Evolutionary conservation across 2,329 filamentous ascomycete genomes (phyloP).

Genomic region (Fusarium hostae): DNA sequence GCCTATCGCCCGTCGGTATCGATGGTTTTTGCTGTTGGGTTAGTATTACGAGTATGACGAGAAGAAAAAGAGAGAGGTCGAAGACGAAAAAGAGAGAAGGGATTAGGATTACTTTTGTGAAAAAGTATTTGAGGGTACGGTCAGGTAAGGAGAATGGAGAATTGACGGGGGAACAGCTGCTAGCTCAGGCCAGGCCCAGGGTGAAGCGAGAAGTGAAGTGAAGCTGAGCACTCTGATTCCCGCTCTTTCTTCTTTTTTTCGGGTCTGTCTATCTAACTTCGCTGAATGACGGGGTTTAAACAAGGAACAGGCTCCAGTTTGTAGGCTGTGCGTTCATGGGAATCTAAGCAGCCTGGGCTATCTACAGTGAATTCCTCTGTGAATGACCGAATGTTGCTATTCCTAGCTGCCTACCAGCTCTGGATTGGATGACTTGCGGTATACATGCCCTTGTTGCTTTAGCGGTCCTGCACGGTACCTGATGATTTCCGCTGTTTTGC

Average conservation of each 20-base stretch:
- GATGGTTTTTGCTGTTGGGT: slow-evolving; percentile 23
- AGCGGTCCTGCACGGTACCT: slow-evolving; percentile 36
- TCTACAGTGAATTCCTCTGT: slow-evolving; percentile 4
- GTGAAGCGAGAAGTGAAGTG: slow-evolving; percentile 13
- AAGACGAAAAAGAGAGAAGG: slow-evolving; percentile 14
- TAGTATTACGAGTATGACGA: slow-evolving; percentile 33
- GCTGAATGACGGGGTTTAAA: slow-evolving; percentile 7
- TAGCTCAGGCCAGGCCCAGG: slow-evolving; percentile 17
- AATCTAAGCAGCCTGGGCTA: slow-evolving; percentile 26
- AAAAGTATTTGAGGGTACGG: slow-evolving; percentile 1
- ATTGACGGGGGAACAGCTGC: slow-evolving; percentile 15
- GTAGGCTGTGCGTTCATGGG: slow-evolving; percentile 36
- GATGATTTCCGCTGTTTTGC: slow-evolving; percentile 38
- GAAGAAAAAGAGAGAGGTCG: background rate
- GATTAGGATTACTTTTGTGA: slow-evolving; percentile 6
- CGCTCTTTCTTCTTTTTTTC: slow-evolving; percentile 9
- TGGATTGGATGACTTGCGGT: background rate
- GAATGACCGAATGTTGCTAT: slow-evolving; percentile 18
- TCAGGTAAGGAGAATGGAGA: slow-evolving; percentile 21
- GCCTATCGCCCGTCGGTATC: slow-evolving; percentile 33
- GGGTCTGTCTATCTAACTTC: slow-evolving; percentile 7
- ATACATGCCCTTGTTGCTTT: slow-evolving; percentile 10
- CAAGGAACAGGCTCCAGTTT: slow-evolving; percentile 29
- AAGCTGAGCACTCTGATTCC: slow-evolving; percentile 30
- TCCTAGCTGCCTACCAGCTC: background rate